Base-by-base conservation (phyloP, 2,329 filamentous ascomycete species). In the Colletotrichum kahawae region DNA sequence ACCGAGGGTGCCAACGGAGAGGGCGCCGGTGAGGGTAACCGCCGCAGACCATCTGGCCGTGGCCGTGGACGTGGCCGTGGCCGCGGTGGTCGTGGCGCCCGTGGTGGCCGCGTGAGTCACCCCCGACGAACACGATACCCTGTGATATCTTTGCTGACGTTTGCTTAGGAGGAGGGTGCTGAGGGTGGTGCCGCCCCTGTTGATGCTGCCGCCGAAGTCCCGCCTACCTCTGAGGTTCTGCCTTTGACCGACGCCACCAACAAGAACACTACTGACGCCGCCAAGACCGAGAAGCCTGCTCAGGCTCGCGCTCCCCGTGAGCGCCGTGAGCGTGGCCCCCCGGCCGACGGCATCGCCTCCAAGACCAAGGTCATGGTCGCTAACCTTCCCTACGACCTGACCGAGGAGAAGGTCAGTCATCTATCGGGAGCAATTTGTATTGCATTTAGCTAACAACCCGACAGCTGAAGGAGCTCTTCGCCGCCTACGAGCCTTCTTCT, bases 341-440 rank as follows among this genome's bases (percentile, higher is more conserved):
- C 97, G 76, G 96, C 98, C 86, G 96, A 99, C 85, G 97, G 97
- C 80, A 95, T 99, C 83, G 94, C 97, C 79, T 98, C 96, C 87
- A 98, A 98, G 93, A 98, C 95, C 87, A 99, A 99, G 94, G 95
- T 99, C 88, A 99, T 99, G 97, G 97, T 99, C 83, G 97, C 97
- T 83, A 99, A 99, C 90, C 92, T 99, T 78, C 97, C 97, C 68
- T 99, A 99, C 84, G 96, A 99, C 88, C 92, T 98, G 86, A 96
- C 94, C 82, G 97, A 99, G 90, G 96, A 98, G 83, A 97, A 96
- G 93, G 96, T 98, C 88, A 79, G 90, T 83, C 70, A 75, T 65
- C 43, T 14, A 24, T 48, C n/a, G n/a, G 13, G 56, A 7, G 54
- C 24, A 60, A 7, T 13, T 16, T 68, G n/a, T 29, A 24, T 34